Evolutionary conservation across 345 rosid species (phyloP), one percentile per base, ranked within the genome.

Genomic region (Fremontodendron californicum): DNA sequence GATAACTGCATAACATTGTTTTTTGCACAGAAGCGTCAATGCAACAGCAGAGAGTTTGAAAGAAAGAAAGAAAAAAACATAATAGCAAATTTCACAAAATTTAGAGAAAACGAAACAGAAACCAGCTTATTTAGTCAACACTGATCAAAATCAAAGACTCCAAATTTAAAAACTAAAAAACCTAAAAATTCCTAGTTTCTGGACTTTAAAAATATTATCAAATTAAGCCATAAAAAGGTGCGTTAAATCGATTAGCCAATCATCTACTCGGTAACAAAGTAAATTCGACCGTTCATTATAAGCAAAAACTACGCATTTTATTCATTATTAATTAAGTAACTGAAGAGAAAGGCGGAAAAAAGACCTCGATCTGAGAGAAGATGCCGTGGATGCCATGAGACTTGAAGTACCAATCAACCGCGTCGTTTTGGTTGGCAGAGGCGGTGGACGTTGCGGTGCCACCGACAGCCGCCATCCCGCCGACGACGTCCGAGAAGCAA

Each of bases 351-450:
- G 2, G 6, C 5, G 0, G 33, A 21, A 4, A 58, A 77, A 76
- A 49, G 68, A 93, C 98, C 94, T 94, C 97, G 92, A 94, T 90
- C 92, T 89, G 93, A 75, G 94, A 88, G 82, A 77, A 90, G 63
- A 86, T 84, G 76, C 97, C 88, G 37, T 77, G 80, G 85, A 77
- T 82, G 73, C 97, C 98, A 58, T 91, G 94, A 75, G 92, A 84
- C 83, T 87, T 87, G 75, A 90, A 86, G 80, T 86, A 89, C 63
- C 52, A 49, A 72, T 91, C 92, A 18, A 89, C 88, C 60, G 96
- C 97, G 82, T 90, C 95, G 85, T 93, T 93, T 29, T 87, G 72
- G 66, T 78, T 63, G 77, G 76, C 81, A 54, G 67, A 31, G 73
- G 68, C 19, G 6, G 80, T 74, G 71, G 90, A 80, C 43, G 85